A percentile compares a stretch with the other conserved stretches of the same genome.
Conservation (phyloP, 257 asterid genomes). For the Ophiorrhiza pumila region DNA sequence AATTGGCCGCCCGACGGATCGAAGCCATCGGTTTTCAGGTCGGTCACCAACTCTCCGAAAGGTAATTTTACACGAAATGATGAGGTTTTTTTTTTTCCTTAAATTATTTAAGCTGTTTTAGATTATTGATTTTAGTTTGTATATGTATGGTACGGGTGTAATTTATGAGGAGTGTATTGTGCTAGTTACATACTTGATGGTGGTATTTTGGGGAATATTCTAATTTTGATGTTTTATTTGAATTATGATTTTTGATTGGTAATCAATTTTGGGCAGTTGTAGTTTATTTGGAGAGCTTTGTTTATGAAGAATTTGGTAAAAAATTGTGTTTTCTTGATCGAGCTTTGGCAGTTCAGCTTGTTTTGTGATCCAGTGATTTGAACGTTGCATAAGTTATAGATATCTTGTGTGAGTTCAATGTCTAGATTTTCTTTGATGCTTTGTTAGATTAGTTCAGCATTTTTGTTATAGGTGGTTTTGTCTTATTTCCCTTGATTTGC, state of each 20-base stretch:
- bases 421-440: background rate
- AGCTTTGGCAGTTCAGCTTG: background rate
- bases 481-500: background rate
- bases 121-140: background rate
- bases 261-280: background rate
- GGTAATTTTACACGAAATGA: slow-evolving; percentile 34
- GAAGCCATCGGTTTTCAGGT: slow-evolving; percentile 96
- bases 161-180: background rate
- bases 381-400: background rate
- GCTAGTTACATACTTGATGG: background rate
- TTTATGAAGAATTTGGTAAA: background rate
- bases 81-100: background rate
- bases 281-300: background rate
- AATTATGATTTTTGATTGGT: background rate
- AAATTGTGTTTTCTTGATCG: background rate
- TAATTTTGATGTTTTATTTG: background rate
- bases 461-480: background rate
- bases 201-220: background rate
- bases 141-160: background rate
- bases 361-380: background rate
- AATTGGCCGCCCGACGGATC: slow-evolving; percentile 93
- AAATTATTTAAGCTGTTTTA: background rate
- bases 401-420: background rate
- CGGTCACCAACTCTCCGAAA: slow-evolving; percentile 88
- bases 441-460: background rate